Evolutionary conservation across 768 basidiomycete genomes (phyloP).

Genomic region (Pleurotus platypus): DNA sequence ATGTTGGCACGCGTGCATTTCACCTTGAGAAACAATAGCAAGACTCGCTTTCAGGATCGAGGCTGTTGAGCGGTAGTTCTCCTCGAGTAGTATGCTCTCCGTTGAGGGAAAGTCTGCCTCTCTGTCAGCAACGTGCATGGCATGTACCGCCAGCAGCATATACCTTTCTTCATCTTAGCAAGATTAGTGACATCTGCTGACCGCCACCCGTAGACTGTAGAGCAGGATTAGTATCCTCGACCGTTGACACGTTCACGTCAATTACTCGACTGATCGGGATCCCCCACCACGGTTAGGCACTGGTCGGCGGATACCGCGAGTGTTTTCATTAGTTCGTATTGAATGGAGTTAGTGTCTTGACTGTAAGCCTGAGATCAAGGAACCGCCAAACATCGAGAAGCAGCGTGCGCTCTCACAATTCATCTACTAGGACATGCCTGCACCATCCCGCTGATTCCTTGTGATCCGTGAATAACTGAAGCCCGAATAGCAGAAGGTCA

Average conservation of each 20-base stretch:
- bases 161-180: slow-evolving; percentile 62
- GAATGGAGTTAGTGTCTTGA: slow-evolving; percentile 79
- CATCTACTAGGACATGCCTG: slow-evolving; percentile 71
- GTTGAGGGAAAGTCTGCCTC: slow-evolving; percentile 60
- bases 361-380: slow-evolving; percentile 22
- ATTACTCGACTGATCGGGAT: slow-evolving; percentile 85
- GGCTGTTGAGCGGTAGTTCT: slow-evolving; percentile 84
- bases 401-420: slow-evolving; percentile 53
- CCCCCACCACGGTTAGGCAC: slow-evolving; percentile 79
- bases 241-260: not conserved
- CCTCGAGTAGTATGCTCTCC: slow-evolving; percentile 70
- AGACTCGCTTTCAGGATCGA: slow-evolving; percentile 70
- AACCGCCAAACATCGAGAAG: not conserved
- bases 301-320: slow-evolving; percentile 45
- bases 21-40: slow-evolving; percentile 82
- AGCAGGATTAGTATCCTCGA: not conserved
- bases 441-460: slow-evolving; percentile 54
- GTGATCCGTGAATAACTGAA: slow-evolving; percentile 54
- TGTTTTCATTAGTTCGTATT: slow-evolving; percentile 75
- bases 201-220: slow-evolving; percentile 82
- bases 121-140: too few species aligned
- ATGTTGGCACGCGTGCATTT: slow-evolving; percentile 4
- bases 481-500: slow-evolving; percentile 73
- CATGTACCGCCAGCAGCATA: not conserved
- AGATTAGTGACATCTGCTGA: slow-evolving; percentile 77